Percentiles rank a stretch among this genome's conserved stretches.
Evolutionary conservation across 2,329 filamentous ascomycete genomes (phyloP).

Genomic region (Cercospora sp.): DNA sequence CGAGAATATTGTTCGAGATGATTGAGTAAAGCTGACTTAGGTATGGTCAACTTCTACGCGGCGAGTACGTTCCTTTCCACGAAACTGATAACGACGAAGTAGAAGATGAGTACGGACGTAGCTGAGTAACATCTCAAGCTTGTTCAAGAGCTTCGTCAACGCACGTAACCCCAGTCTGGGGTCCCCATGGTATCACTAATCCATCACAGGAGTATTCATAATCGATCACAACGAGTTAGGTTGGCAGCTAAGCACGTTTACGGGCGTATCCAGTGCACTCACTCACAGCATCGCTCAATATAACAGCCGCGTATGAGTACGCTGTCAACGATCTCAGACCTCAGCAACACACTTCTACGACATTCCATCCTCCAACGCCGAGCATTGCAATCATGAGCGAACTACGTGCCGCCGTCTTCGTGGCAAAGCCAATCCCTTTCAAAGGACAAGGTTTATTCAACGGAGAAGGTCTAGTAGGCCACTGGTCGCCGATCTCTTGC

Average conservation of each 20-base stretch:
- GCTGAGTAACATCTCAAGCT: neutral
- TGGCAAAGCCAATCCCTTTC: slow-evolving; percentile 14
- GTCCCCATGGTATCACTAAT: neutral
- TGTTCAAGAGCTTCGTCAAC: neutral
- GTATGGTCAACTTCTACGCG: neutral
- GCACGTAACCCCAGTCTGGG: neutral
- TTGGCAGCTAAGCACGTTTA: neutral
- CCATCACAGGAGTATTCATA: neutral
- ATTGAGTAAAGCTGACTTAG: neutral
- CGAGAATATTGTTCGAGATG: neutral
- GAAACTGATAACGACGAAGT: neutral
- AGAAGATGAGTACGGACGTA: neutral
- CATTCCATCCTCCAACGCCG: neutral
- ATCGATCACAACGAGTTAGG: neutral
- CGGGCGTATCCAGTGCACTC: neutral
- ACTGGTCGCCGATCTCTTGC: slow-evolving; percentile 15
- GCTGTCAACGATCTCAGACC: neutral
- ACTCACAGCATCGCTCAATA: neutral
- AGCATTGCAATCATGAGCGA: neutral
- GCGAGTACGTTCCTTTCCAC: neutral
- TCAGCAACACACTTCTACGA: neutral
- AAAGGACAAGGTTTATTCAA: slow-evolving; percentile 5
- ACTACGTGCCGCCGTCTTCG: slow-evolving; percentile 13
- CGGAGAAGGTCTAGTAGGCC: neutral
- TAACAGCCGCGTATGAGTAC: neutral